Evolutionary conservation across 163 green algal species (phyloP), one percentile per base, ranked within the genome.

Genomic region (Coccomyxa subellipsoidea): DNA sequence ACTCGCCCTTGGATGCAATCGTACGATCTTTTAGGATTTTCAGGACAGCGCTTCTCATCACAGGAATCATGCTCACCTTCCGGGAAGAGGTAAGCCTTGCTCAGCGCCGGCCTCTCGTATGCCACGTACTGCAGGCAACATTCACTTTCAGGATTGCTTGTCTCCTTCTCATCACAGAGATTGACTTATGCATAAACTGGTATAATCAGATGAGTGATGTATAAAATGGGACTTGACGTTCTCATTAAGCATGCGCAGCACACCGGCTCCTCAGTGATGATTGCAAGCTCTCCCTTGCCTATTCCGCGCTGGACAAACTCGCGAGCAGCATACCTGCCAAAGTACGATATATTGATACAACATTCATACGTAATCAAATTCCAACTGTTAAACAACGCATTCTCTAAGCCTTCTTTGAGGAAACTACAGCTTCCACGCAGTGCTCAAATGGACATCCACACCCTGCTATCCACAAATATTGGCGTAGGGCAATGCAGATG

Each of bases 91-190:
- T 96, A 98, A 0, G 88, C 95, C 86, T 98, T 98, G 75, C 79
- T 92, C 5, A 98, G 89, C 0, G 95, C 93, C 9, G 95, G 95
- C n/a, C 95, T 89, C 84, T 98, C 95, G 81, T 98, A 98, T 6
- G 93, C 78, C 2, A 94, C 91, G 12, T 90, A 82, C 88, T 93
- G 83, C 53, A 81, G 29, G 70, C 70, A 53, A 18, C 31, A 76
- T 3, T 78, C 37, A 29, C 37, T n/a, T n/a, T n/a, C n/a, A n/a
- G n/a, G n/a, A 59, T 27, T 7, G 47, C 15, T 27, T 59, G 47
- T 12, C 47, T 18, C 47, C 15, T 59, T 59, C 47, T 27, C 8
- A 8, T 59, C 23, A 21, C 47, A 27, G 2, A 23, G 5, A 23
- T 2, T 5, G 47, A 59, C n/a, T n/a, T n/a, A n/a, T n/a, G n/a